Conservation (phyloP, 202 grass and related monocot genomes). For the Digitaria exilis region DNA sequence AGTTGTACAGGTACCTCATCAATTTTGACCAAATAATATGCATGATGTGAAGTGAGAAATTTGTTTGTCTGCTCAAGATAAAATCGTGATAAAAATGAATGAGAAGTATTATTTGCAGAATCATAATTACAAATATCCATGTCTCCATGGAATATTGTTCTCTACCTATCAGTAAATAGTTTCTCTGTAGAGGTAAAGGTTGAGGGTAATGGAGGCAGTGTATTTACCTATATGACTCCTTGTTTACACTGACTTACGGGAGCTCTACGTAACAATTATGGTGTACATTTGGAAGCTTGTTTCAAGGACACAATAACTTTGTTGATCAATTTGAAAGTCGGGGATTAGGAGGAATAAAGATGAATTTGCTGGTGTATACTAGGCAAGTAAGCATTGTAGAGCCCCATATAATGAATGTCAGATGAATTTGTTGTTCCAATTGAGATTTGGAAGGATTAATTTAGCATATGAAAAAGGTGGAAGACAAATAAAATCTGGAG, state of each 20-base stretch:
- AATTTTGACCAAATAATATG: not conserved
- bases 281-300: not conserved
- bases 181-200: not conserved
- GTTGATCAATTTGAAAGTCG: not conserved
- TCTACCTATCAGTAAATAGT: not conserved
- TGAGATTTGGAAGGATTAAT: constrained; percentile 1
- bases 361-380: not conserved
- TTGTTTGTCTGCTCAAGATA: not conserved
- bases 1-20: not conserved
- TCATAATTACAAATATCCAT: not conserved
- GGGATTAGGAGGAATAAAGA: not conserved
- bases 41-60: not conserved
- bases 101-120: not conserved
- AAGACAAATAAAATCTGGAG: not conserved
- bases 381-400: not conserved
- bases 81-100: not conserved
- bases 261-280: not conserved
- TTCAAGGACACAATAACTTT: not conserved
- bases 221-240: not conserved
- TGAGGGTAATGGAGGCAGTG: not conserved
- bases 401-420: not conserved
- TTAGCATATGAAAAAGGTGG: not conserved
- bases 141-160: not conserved
- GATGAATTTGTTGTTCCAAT: not conserved
- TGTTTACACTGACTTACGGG: not conserved